Conservation (phyloP, 2,329 filamentous ascomycete species). For the Calonectria hongkongensis region DNA sequence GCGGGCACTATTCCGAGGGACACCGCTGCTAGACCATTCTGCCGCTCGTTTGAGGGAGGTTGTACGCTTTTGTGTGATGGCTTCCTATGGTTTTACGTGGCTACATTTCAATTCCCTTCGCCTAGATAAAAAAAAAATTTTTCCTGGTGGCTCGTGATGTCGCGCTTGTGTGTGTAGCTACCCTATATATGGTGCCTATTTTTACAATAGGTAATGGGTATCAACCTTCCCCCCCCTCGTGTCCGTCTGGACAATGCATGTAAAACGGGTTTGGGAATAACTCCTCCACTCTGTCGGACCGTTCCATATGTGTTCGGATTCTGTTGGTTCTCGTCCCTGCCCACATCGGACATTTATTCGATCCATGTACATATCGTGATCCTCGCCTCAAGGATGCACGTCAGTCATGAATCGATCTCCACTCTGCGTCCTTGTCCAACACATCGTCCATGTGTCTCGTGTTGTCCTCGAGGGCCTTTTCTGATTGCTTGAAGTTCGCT, state of each 20-base stretch:
- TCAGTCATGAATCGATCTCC: neutral
- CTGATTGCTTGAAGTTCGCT: neutral
- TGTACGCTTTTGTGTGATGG: constrained; percentile 62
- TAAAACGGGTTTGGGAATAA: constrained; percentile 1
- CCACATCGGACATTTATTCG: constrained; percentile 8
- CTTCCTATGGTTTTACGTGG: constrained; percentile 67
- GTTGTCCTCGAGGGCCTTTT: neutral
- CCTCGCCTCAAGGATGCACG: neutral
- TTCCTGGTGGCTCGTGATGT: constrained; percentile 7
- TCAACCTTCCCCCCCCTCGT: neutral
- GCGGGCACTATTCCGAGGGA: constrained; percentile 46
- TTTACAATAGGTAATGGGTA: neutral
- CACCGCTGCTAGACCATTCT: constrained; percentile 61
- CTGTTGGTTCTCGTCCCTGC: neutral
- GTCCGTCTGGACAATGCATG: neutral
- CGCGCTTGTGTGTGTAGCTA: neutral
- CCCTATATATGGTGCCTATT: neutral
- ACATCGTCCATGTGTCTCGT: neutral
- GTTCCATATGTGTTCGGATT: neutral
- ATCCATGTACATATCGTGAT: neutral
- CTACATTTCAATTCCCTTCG: constrained; percentile 56
- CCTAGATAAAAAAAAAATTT: neutral
- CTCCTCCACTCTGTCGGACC: neutral
- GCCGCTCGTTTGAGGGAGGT: constrained; percentile 68
- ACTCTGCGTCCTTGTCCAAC: neutral